Conservation (phyloP, 2,329 filamentous ascomycete genomes). For the Colletotrichum plurivorum region DNA sequence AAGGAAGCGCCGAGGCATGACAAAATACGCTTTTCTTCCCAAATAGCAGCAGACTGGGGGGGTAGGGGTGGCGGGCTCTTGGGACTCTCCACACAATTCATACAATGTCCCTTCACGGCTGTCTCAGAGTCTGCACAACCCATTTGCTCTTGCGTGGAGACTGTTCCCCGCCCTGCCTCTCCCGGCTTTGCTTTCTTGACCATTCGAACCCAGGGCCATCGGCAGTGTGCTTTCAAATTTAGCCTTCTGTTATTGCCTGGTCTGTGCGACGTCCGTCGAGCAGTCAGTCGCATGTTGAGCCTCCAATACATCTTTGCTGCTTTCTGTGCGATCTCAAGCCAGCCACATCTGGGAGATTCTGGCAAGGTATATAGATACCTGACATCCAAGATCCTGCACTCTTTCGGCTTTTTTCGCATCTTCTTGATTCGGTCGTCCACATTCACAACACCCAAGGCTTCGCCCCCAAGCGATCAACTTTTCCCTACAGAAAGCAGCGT, state of each 20-base stretch:
- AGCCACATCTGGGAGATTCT: constrained; percentile 44
- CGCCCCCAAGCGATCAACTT: background rate
- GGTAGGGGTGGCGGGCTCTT: constrained; percentile 34
- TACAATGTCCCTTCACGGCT: constrained; percentile 54
- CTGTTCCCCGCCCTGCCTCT: constrained; percentile 41
- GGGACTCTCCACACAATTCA: constrained; percentile 51
- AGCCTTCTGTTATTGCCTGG: constrained; percentile 32
- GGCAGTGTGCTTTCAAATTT: constrained; percentile 32
- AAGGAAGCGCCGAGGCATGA: constrained; percentile 25
- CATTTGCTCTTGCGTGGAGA: constrained; percentile 46
- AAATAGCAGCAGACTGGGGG: constrained; percentile 45
- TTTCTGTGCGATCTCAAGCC: constrained; percentile 50
- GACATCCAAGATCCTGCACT: constrained; percentile 50
- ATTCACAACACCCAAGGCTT: constrained; percentile 6
- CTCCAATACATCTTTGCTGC: constrained; percentile 43
- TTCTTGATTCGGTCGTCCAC: constrained; percentile 16
- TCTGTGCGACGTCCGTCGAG: constrained; percentile 39
- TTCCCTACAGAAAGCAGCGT: background rate
- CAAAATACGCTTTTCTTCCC: constrained; percentile 39
- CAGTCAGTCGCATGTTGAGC: constrained; percentile 38
- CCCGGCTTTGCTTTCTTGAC: constrained; percentile 45
- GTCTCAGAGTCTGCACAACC: constrained; percentile 62
- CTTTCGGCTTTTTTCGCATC: constrained; percentile 37
- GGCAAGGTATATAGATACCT: constrained; percentile 55
- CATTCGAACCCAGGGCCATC: constrained; percentile 16